Percentiles rank a stretch among this genome's conserved stretches.
Conservation (phyloP, 345 rosid species). For the Chamaenerion angustifolium region DNA sequence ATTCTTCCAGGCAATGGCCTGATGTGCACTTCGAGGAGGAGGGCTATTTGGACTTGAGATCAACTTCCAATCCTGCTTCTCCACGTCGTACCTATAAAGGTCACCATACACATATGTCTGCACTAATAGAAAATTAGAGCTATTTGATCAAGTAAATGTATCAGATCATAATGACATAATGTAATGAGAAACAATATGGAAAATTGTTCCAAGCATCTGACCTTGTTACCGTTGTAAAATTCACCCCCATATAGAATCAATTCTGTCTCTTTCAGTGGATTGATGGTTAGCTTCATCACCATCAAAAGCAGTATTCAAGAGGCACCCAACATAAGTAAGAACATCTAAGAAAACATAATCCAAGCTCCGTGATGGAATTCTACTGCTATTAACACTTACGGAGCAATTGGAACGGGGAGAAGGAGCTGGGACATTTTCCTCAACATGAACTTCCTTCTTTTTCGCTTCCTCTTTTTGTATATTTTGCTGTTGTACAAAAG, state of each 20-base stretch:
- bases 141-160: neutral
- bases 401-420: slow-evolving; percentile 87
- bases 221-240: slow-evolving; percentile 90
- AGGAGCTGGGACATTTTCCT: slow-evolving; percentile 81
- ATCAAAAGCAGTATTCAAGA: neutral
- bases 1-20: slow-evolving; percentile 95
- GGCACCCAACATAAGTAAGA: neutral
- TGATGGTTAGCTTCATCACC: slow-evolving; percentile 44
- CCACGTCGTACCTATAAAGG: slow-evolving; percentile 77
- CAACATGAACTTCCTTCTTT: slow-evolving; percentile 87
- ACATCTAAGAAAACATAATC: neutral
- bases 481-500: slow-evolving; percentile 31
- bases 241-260: slow-evolving; percentile 83
- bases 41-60: slow-evolving; percentile 93
- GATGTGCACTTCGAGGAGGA: slow-evolving; percentile 97
- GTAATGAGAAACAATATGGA: neutral
- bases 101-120: slow-evolving; percentile 90
- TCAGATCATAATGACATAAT: neutral
- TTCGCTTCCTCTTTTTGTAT: slow-evolving; percentile 86
- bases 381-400: slow-evolving; percentile 21
- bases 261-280: slow-evolving; percentile 81
- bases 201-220: slow-evolving; percentile 8
- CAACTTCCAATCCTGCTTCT: slow-evolving; percentile 80
- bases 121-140: slow-evolving; percentile 11
- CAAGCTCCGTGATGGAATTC: too few species aligned